A percentile compares a stretch with the other conserved stretches of the same genome.
These are phyloP conservation scores for Aspergillus sp. DNA, from an alignment of 2,329 filamentous ascomycete species.

Conservation along the genomic window DNA sequence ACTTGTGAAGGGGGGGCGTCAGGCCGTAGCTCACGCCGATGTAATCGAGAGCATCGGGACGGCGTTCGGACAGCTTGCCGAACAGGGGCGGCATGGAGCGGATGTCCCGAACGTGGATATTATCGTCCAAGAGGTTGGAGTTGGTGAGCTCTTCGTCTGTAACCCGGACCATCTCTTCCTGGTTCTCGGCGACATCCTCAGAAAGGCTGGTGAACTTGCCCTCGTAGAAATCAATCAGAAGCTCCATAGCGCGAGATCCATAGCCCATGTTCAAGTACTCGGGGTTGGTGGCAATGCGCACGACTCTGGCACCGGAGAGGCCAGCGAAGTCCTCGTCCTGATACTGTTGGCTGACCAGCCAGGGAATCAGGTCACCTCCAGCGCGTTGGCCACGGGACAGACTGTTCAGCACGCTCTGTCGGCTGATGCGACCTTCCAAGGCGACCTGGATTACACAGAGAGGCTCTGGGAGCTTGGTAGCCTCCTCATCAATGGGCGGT, in stretches of 20 bases:
- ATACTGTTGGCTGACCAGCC: constrained; percentile 96
- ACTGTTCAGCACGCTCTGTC: constrained; percentile 85
- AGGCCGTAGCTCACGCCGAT: constrained; percentile 93
- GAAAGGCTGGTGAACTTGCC: constrained; percentile 84
- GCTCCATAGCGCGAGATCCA: constrained; percentile 80
- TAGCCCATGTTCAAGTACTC: constrained; percentile 93
- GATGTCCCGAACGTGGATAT: constrained; percentile 86
- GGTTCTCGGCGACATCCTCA: constrained; percentile 58
- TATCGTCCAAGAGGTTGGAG: constrained; percentile 75
- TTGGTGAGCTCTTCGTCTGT: constrained; percentile 79
- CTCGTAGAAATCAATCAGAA: constrained; percentile 90
- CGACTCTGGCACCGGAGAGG: constrained; percentile 85
- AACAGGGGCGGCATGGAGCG: constrained; percentile 91
- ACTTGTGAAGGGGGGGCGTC: constrained; percentile 82
- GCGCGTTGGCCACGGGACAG: constrained; percentile 85
- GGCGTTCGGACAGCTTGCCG: constrained; percentile 78
- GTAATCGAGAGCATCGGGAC: constrained; percentile 80
- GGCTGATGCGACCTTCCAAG: constrained; percentile 91
- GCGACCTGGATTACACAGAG: constrained; percentile 93
- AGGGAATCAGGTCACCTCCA: constrained; percentile 90
- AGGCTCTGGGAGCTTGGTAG: constrained; percentile 80
- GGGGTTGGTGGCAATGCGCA: constrained; percentile 93
- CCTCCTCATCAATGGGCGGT: constrained; percentile 74
- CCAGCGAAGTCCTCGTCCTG: constrained; percentile 96
- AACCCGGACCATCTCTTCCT: constrained; percentile 68